Conservation (phyloP, 2,329 filamentous ascomycete species). For the Phyllosticta citrichinensis region DNA sequence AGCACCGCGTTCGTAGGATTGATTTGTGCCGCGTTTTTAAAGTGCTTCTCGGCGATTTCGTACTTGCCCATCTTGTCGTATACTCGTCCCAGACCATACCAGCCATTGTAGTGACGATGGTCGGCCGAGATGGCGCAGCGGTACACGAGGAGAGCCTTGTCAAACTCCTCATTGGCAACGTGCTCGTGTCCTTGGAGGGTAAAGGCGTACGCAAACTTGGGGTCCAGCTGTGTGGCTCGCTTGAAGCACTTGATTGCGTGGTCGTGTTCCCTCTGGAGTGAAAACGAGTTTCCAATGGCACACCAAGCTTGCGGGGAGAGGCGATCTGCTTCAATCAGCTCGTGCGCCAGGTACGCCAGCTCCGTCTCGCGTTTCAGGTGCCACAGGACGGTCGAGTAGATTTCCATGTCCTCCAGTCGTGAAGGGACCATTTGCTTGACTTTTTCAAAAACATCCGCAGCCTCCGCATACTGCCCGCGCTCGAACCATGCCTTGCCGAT, state of each 20-base stretch:
- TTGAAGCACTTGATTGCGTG: constrained; percentile 92
- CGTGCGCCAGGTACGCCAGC: constrained; percentile 83
- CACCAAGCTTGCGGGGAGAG: constrained; percentile 94
- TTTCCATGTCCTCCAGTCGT: constrained; percentile 87
- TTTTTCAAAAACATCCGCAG: constrained; percentile 74
- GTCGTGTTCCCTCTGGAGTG: constrained; percentile 83
- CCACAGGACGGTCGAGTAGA: constrained; percentile 99
- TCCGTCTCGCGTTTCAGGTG: constrained; percentile 88
- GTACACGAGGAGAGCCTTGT: constrained; percentile 84
- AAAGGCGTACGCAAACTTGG: constrained; percentile 88
- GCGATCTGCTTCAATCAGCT: constrained; percentile 77
- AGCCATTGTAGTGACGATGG: constrained; percentile 91
- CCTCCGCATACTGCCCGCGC: constrained; percentile 73
- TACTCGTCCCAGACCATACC: constrained; percentile 76
- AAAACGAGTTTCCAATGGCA: constrained; percentile 89
- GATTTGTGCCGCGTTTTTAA: constrained; percentile 75
- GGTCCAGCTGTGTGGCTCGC: constrained; percentile 80
- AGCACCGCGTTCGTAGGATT: constrained; percentile 91
- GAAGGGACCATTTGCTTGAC: constrained; percentile 73
- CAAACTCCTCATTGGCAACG: constrained; percentile 91
- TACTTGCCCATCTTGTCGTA: constrained; percentile 87
- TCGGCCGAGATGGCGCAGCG: constrained; percentile 78
- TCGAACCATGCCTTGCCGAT: constrained; percentile 89
- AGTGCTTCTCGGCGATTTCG: constrained; percentile 85
- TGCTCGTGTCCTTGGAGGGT: constrained; percentile 95